Conservation (phyloP, 345 rosid genomes). For the Brassica juncea region DNA sequence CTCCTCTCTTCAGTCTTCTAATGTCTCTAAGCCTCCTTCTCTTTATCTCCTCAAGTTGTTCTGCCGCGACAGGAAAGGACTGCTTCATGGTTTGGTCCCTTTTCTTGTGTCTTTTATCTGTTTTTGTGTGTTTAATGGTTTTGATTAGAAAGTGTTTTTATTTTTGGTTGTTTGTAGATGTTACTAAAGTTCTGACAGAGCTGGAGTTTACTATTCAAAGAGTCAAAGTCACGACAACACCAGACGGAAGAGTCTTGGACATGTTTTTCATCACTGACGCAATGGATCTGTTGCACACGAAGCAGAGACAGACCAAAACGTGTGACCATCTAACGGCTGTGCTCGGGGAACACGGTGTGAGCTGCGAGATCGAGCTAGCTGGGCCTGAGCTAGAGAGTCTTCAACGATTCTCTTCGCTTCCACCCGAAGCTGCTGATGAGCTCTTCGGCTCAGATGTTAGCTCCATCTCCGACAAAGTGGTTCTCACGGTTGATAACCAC, state of each 20-base stretch:
- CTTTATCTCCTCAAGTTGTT: conserved; percentile 63
- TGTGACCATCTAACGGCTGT: conserved; percentile 52
- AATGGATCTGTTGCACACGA: conserved; percentile 61
- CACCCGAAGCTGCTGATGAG: conserved; percentile 54
- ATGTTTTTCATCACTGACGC: conserved; percentile 71
- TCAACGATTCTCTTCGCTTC: conserved; percentile 56
- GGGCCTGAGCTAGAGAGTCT: conserved; percentile 54
- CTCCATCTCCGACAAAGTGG: conserved; percentile 42
- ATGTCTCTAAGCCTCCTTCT: conserved; percentile 44
- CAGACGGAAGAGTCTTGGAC: conserved; percentile 69
- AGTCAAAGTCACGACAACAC: conserved; percentile 75
- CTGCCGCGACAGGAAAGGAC: conserved; percentile 61
- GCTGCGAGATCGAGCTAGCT: conserved; percentile 72
- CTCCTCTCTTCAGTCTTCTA: conserved; percentile 42
- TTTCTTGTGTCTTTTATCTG: neutral
- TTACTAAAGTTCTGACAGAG: conserved; percentile 57
- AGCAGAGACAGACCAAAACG: conserved; percentile 55
- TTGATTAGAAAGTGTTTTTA: neutral
- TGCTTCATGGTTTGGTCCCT: conserved; percentile 58
- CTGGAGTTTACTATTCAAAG: conserved; percentile 70
- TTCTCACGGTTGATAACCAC: conserved; percentile 58
- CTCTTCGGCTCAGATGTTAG: conserved; percentile 48
- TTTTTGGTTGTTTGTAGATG: conserved; percentile 44
- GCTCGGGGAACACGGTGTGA: conserved; percentile 59
- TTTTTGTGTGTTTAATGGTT: neutral